Conservation (phyloP, 164 flowering plant species). For the Hamamelis virginiana region DNA sequence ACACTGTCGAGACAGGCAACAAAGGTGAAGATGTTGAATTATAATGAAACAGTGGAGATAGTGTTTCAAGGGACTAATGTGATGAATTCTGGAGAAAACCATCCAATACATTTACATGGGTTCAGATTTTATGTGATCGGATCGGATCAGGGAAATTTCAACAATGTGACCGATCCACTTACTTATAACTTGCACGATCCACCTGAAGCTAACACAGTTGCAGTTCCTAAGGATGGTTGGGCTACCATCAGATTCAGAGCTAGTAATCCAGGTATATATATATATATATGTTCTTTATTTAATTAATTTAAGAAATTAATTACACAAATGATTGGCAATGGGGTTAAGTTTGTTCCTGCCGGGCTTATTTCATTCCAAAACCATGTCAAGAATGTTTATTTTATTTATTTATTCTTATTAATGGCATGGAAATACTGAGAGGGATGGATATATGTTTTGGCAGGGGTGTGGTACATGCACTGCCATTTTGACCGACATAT, state of each 20-base stretch:
- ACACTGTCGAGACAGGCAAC: background rate
- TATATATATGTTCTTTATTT: too few species aligned
- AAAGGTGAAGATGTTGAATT: conserved; percentile 7
- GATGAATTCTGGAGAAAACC: background rate
- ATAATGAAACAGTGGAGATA: conserved; percentile 8
- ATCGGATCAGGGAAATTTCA: background rate
- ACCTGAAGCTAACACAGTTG: background rate
- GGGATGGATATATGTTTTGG: too few species aligned
- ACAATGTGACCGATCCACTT: background rate
- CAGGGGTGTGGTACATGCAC: too few species aligned
- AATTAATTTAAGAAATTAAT: too few species aligned
- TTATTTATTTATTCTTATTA: too few species aligned
- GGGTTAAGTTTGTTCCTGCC: too few species aligned
- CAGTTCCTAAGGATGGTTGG: background rate
- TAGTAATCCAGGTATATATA: background rate
- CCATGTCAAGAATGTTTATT: too few species aligned
- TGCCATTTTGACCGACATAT: too few species aligned
- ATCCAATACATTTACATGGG: background rate
- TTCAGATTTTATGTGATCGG: background rate
- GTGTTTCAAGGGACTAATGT: conserved; percentile 11
- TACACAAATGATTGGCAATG: too few species aligned
- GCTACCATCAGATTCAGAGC: background rate
- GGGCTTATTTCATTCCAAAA: too few species aligned
- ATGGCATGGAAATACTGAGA: too few species aligned
- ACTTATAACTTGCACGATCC: background rate